Evolutionary conservation across 139 green algal genomes (phyloP), one percentile per base, ranked within the genome.

Genomic region (Chlorella sp.): DNA sequence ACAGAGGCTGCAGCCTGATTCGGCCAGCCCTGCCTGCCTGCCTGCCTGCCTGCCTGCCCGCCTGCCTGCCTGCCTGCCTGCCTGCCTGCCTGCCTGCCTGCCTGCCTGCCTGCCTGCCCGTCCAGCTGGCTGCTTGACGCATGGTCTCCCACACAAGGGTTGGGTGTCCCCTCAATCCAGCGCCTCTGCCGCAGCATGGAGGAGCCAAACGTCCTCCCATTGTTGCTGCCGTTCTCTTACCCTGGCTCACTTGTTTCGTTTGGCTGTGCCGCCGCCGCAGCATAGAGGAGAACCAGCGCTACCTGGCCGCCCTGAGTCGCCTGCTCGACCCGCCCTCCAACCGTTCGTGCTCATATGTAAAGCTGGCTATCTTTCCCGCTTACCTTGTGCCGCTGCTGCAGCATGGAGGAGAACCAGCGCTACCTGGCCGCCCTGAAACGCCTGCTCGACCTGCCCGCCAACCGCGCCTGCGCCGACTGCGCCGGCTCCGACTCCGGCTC

Each of bases 401-500:
- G 93, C 36, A 93, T 96, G 91, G 95, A 97, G 91, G 94, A 96
- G 64, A 97, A 97, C 89, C 93, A 92, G 91, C 86, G 91, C 42
- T 89, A 95, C 57, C 88, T 97, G 83, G 89, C 91, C 14, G 91
- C 91, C 36, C 88, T 97, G 53, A 89, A 90, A 48, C 30, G 86
- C 69, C 87, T 97, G 53, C 91, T 96, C 37, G 77, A 90, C 53
- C 86, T 71, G 61, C 80, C 86, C 18, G 92, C 89, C 76, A 95
- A 96, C 90, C 86, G 91, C 60, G 26, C 85, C 19, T 98, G 96
- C 90, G 95, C 95, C 14, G 95, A 97, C 93, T 97, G 95, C 90
- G 85, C 61, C 3, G 85, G 90, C 37, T 2, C 26, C 2, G 89
- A 66, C 57, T 69, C 92, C 16, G 93, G 91, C 5, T 85, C 89